Percentiles rank a stretch among this genome's conserved stretches.
phyloP scores from a whole-genome alignment of 257 asterid species.

The Ligustrum vulgare region DNA sequence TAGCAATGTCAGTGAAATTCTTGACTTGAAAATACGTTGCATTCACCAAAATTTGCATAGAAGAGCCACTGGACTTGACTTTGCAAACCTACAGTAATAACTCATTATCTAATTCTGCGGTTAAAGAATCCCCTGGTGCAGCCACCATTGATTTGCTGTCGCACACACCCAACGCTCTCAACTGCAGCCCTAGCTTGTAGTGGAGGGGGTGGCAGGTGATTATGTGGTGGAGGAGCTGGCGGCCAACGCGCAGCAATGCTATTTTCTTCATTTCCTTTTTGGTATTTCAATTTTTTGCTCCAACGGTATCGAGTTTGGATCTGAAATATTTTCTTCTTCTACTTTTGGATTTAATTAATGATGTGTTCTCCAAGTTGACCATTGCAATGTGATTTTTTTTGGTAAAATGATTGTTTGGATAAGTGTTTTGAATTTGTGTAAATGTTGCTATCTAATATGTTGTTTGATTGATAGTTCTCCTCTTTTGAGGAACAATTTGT shows the following conservation, averaged over 20 bases:
- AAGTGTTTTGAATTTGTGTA: no score
- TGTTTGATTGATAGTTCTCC: no score
- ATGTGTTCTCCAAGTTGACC: no score
- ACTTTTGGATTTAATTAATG: no score
- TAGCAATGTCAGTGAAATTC: slow-evolving; percentile 56
- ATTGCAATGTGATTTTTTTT: no score
- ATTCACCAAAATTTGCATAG: slow-evolving; percentile 61
- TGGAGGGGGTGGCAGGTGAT: slow-evolving; percentile 75
- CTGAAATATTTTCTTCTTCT: no score
- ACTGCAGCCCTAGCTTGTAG: slow-evolving; percentile 60
- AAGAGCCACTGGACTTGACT: slow-evolving; percentile 61
- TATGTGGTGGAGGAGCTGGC: slow-evolving; percentile 85
- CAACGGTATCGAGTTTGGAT: neutral
- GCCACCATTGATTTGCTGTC: slow-evolving; percentile 73
- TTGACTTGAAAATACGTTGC: slow-evolving; percentile 49
- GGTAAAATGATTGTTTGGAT: no score
- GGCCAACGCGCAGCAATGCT: slow-evolving; percentile 75
- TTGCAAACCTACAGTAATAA: slow-evolving; percentile 56
- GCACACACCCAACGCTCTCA: slow-evolving; percentile 81
- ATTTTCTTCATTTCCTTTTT: slow-evolving; percentile 44
- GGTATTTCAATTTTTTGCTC: neutral
- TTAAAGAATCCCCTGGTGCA: slow-evolving; percentile 49
- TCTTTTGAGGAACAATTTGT: no score
- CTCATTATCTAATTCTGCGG: slow-evolving; percentile 62
- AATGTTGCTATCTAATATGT: no score